phyloP scores from a whole-genome alignment of 805 yeast genomes.

The Zygotorulaspora danielsina region DNA sequence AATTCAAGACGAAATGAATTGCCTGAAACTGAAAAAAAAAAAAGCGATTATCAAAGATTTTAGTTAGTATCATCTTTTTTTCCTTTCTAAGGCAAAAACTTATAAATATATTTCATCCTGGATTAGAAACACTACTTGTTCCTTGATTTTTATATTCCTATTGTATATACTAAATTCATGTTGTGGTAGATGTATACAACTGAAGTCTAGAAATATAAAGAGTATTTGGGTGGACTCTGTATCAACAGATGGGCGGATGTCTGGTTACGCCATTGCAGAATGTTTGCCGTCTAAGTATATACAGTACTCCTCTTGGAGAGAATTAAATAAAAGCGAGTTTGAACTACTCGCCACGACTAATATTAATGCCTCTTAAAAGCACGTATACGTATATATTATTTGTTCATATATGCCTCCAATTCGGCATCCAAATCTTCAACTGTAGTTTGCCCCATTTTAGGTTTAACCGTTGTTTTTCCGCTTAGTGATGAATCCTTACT shows the following conservation, averaged over 20 bases:
- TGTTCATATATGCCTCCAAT: conserved; percentile 33
- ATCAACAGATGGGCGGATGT: too few relatives aligned
- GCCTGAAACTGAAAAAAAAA: neutral
- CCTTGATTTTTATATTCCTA: neutral
- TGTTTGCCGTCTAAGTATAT: too few relatives aligned
- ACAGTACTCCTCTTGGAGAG: too few relatives aligned
- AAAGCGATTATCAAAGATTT: neutral
- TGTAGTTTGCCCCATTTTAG: conserved; percentile 11
- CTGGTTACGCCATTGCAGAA: too few relatives aligned
- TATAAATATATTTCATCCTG: neutral
- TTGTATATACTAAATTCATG: neutral
- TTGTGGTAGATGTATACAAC: neutral
- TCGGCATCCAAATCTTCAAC: conserved; percentile 33
- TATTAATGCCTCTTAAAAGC: too few relatives aligned
- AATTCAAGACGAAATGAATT: too few relatives aligned
- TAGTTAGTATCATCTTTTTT: too few relatives aligned
- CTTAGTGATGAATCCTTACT: conserved; percentile 3
- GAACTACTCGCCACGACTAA: too few relatives aligned
- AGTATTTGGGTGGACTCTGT: too few relatives aligned
- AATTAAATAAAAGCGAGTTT: too few relatives aligned
- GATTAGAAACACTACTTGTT: neutral
- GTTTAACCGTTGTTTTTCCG: neutral
- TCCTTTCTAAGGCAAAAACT: neutral
- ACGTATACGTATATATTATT: too few relatives aligned
- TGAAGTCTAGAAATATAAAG: neutral